phyloP scores from a whole-genome alignment of 805 yeast genomes.

The Candida tibetensis region DNA sequence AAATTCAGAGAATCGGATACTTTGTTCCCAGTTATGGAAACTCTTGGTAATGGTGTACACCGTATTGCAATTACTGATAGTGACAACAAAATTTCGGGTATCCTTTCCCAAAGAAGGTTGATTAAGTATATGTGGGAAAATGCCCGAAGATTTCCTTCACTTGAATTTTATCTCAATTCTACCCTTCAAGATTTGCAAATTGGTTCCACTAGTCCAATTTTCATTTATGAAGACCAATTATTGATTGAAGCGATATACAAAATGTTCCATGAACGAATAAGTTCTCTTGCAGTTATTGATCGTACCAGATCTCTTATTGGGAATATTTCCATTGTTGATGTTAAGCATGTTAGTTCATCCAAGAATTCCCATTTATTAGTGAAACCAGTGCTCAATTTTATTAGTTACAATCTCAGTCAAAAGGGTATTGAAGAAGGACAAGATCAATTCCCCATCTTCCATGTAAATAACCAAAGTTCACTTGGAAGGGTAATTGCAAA shows the following conservation, averaged over 20 bases:
- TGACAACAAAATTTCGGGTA: slow-evolving; percentile 66
- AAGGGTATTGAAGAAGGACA: slow-evolving; percentile 93
- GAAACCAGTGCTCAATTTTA: slow-evolving; percentile 82
- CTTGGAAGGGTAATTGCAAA: slow-evolving; percentile 90
- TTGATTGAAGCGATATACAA: slow-evolving; percentile 81
- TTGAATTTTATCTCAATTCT: slow-evolving; percentile 71
- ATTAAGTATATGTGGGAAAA: slow-evolving; percentile 88
- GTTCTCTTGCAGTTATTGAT: slow-evolving; percentile 92
- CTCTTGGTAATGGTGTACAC: slow-evolving; percentile 93
- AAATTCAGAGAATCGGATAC: slow-evolving; percentile 69
- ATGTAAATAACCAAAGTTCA: slow-evolving; percentile 75
- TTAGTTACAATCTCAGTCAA: slow-evolving; percentile 77
- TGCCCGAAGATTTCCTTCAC: slow-evolving; percentile 77
- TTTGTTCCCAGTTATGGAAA: slow-evolving; percentile 73
- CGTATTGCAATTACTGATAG: slow-evolving; percentile 74
- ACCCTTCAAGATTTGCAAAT: slow-evolving; percentile 71
- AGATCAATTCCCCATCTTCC: slow-evolving; percentile 95
- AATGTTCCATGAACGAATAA: slow-evolving; percentile 81
- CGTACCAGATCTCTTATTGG: slow-evolving; percentile 73
- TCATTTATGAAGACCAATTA: slow-evolving; percentile 83
- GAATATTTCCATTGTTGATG: slow-evolving; percentile 93
- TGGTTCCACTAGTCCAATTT: slow-evolving; percentile 68
- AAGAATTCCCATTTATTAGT: slow-evolving; percentile 81
- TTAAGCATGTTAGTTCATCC: slow-evolving; percentile 79
- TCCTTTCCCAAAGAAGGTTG: slow-evolving; percentile 86